Evolutionary conservation across 2,329 filamentous ascomycete species (phyloP).

Genomic region (Aspergillus sp.): DNA sequence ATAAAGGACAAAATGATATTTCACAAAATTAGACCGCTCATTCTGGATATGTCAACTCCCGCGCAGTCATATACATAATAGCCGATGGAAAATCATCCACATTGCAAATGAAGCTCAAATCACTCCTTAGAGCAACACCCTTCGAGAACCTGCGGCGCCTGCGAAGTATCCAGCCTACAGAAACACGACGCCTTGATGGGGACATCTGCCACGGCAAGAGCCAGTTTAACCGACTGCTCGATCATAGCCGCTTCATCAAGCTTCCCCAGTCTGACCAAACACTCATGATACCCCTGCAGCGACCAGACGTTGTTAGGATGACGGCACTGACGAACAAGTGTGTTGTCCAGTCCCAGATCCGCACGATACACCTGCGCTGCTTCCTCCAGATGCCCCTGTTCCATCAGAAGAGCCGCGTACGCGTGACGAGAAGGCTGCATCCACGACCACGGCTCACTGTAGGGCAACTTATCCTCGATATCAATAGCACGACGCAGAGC

Average conservation of each 20-base stretch:
- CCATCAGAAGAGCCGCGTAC: constrained; percentile 67
- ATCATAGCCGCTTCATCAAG: constrained; percentile 50
- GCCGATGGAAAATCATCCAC: too few relatives aligned
- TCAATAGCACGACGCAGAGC: constrained; percentile 59
- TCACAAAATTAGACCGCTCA: too few relatives aligned
- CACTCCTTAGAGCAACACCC: not conserved
- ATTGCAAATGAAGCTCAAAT: too few relatives aligned
- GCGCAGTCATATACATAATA: too few relatives aligned
- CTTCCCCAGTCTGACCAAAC: constrained; percentile 57
- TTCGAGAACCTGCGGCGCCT: constrained; percentile 9
- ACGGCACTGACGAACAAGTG: constrained; percentile 61
- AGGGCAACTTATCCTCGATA: constrained; percentile 64
- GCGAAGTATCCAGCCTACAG: constrained; percentile 43
- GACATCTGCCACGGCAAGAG: constrained; percentile 61
- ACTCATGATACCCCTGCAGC: constrained; percentile 71
- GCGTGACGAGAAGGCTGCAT: constrained; percentile 73
- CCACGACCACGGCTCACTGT: constrained; percentile 76
- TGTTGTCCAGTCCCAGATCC: constrained; percentile 60
- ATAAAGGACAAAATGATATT: too few relatives aligned
- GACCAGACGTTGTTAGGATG: constrained; percentile 76
- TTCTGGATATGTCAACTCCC: too few relatives aligned
- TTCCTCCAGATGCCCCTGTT: constrained; percentile 61
- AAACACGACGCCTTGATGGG: constrained; percentile 60
- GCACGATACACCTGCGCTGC: constrained; percentile 59
- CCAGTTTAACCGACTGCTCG: constrained; percentile 51